Percentiles rank a stretch among this genome's conserved stretches.
Conservation (phyloP, 768 basidiomycete species). For the Mycena kentingensis region DNA sequence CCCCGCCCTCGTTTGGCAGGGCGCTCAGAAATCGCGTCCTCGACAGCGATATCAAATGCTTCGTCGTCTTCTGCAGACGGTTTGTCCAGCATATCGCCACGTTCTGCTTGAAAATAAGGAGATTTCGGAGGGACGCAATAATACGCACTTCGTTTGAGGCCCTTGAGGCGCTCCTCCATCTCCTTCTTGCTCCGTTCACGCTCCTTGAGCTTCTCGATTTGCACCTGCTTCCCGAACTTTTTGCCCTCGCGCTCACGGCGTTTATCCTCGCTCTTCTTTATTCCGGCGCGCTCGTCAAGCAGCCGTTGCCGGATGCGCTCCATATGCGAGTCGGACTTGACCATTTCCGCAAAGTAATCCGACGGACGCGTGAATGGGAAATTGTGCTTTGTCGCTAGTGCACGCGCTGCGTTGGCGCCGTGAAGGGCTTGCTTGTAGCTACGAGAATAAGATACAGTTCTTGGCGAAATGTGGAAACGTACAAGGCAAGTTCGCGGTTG, state of each 20-base stretch:
- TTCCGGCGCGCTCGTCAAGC: slow-evolving; percentile 83
- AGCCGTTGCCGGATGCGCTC: slow-evolving; percentile 90
- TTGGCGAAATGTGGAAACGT: slow-evolving; percentile 33
- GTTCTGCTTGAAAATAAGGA: slow-evolving; percentile 52
- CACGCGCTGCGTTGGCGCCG: slow-evolving; percentile 71
- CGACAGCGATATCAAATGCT: slow-evolving; percentile 87
- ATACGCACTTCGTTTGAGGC: slow-evolving; percentile 84
- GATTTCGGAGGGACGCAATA: neutral
- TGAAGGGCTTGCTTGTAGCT: slow-evolving; percentile 97
- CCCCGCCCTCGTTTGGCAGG: slow-evolving; percentile 57
- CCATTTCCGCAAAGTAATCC: slow-evolving; percentile 99
- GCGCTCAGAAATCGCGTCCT: slow-evolving; percentile 81
- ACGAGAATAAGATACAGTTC: slow-evolving; percentile 8
- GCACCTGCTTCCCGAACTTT: slow-evolving; percentile 98
- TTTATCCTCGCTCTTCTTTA: slow-evolving; percentile 92
- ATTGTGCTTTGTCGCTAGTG: slow-evolving; percentile 75
- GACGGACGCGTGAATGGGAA: slow-evolving; percentile 88
- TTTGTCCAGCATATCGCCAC: slow-evolving; percentile 78
- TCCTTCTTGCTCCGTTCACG: slow-evolving; percentile 88
- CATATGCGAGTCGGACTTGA: slow-evolving; percentile 97
- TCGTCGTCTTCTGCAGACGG: slow-evolving; percentile 54
- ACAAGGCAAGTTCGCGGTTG: slow-evolving; percentile 96
- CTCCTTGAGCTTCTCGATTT: slow-evolving; percentile 91
- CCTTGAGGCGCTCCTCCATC: slow-evolving; percentile 82
- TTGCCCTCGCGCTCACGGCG: slow-evolving; percentile 91